A percentile compares a stretch with the other conserved stretches of the same genome.
Conservation (phyloP, 768 basidiomycete genomes). For the Saitozyma podzolica region DNA sequence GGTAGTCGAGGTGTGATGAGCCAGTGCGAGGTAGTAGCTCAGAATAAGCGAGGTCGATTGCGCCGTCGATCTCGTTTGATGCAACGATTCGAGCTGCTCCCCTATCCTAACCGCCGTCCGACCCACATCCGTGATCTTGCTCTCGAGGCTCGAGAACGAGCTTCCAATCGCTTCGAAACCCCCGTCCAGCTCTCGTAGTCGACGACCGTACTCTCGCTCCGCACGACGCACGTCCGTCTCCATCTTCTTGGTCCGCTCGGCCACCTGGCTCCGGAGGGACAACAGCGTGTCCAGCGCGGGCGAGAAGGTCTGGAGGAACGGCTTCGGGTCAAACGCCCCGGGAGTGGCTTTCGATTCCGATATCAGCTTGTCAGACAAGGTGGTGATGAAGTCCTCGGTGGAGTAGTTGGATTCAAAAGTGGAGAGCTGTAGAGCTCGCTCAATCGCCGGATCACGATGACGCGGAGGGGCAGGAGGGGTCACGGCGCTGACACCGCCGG, state of each 20-base stretch:
- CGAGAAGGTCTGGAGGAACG: slow-evolving; percentile 90
- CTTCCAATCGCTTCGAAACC: slow-evolving; percentile 92
- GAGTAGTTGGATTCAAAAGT: slow-evolving; percentile 59
- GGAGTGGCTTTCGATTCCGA: slow-evolving; percentile 76
- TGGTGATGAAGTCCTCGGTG: slow-evolving; percentile 82
- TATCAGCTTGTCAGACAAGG: slow-evolving; percentile 84
- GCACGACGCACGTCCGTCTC: slow-evolving; percentile 85
- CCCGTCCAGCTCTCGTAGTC: slow-evolving; percentile 86
- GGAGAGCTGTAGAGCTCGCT: slow-evolving; percentile 54
- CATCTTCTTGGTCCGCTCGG: slow-evolving; percentile 83
- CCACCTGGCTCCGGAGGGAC: slow-evolving; percentile 82
- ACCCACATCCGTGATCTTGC: slow-evolving; percentile 86
- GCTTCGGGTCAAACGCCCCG: slow-evolving; percentile 91
- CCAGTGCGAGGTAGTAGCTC: slow-evolving; percentile 90
- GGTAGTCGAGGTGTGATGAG: slow-evolving; percentile 47
- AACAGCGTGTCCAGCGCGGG: slow-evolving; percentile 85
- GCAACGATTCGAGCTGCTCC: slow-evolving; percentile 92
- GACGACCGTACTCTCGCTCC: slow-evolving; percentile 90
- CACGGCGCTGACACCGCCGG: too few species aligned
- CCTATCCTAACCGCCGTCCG: slow-evolving; percentile 92
- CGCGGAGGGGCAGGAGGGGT: not conserved
- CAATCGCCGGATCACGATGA: slow-evolving; percentile 57
- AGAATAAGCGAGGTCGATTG: slow-evolving; percentile 92
- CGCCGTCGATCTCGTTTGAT: slow-evolving; percentile 85
- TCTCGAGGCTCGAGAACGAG: slow-evolving; percentile 87